Conservation (phyloP, 768 basidiomycete genomes). For the Galerina marginata region DNA sequence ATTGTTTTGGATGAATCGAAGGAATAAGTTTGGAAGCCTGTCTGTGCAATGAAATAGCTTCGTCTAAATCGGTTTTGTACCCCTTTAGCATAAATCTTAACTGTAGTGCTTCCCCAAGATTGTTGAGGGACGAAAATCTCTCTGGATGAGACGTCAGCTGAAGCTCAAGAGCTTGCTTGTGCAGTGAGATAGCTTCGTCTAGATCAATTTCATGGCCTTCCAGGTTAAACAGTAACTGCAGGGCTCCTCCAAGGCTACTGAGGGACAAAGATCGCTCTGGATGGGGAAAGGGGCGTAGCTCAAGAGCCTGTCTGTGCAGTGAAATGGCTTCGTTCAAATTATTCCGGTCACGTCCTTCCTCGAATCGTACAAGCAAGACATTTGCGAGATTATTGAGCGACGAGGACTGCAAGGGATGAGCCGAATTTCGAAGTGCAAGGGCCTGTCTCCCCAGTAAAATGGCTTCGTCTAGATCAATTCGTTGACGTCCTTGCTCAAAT, state of each 20-base stretch:
- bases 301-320: neutral
- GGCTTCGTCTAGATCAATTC: slow-evolving; percentile 6
- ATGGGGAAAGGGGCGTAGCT: neutral
- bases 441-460: slow-evolving; percentile 1
- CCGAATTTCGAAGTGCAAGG: neutral
- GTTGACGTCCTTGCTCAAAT: slow-evolving; percentile 1
- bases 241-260: neutral
- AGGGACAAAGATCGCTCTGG: neutral
- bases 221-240: slow-evolving; percentile 1
- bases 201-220: neutral
- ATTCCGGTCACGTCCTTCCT: neutral
- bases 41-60: neutral
- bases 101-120: neutral
- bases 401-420: neutral
- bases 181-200: slow-evolving; percentile 9
- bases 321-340: slow-evolving; percentile 5
- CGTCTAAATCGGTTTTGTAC: neutral
- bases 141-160: slow-evolving; percentile 3
- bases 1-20: neutral
- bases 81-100: neutral
- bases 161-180: slow-evolving; percentile 5
- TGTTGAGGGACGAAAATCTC: neutral
- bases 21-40: neutral
- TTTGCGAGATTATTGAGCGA: neutral
- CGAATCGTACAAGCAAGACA: neutral